Conservation (phyloP, 2,329 filamentous ascomycete species). For the Colletotrichum tamarilloi region DNA sequence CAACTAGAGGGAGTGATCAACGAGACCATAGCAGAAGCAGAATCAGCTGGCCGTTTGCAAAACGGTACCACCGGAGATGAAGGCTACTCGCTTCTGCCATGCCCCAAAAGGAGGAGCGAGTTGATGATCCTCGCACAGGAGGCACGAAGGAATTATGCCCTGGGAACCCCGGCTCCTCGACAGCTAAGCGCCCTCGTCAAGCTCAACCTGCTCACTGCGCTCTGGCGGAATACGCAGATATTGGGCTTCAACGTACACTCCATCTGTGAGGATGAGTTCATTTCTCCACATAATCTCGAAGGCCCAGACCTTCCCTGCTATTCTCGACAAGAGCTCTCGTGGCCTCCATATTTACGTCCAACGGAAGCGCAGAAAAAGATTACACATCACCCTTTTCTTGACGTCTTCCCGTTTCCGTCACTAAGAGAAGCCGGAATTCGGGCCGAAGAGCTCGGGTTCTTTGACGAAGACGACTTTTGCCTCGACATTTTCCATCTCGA, state of each 20-base stretch:
- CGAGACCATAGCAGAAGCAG: not conserved
- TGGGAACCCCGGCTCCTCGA: conserved; percentile 19
- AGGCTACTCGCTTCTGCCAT: not conserved
- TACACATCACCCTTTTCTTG: conserved; percentile 46
- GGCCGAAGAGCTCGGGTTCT: conserved; percentile 8
- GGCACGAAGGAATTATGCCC: conserved; percentile 8
- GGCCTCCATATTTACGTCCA: conserved; percentile 39
- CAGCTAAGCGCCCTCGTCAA: conserved; percentile 26
- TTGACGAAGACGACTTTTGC: conserved; percentile 29
- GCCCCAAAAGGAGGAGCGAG: not conserved
- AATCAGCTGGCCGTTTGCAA: not conserved
- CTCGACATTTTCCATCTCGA: conserved; percentile 14
- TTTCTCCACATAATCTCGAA: conserved; percentile 23
- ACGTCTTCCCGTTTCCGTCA: conserved; percentile 43
- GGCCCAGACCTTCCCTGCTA: conserved; percentile 30
- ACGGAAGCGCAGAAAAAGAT: conserved; percentile 42
- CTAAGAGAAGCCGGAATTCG: conserved; percentile 43
- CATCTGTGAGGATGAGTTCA: conserved; percentile 33
- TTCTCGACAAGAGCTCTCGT: not conserved
- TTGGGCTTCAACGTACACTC: conserved; percentile 26
- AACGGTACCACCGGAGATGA: not conserved
- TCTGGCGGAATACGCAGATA: conserved; percentile 25
- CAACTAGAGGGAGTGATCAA: not conserved
- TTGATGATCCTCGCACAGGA: not conserved
- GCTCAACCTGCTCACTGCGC: conserved; percentile 34